Evolutionary conservation across 345 rosid genomes (phyloP).

Genomic region (Populus alba): DNA sequence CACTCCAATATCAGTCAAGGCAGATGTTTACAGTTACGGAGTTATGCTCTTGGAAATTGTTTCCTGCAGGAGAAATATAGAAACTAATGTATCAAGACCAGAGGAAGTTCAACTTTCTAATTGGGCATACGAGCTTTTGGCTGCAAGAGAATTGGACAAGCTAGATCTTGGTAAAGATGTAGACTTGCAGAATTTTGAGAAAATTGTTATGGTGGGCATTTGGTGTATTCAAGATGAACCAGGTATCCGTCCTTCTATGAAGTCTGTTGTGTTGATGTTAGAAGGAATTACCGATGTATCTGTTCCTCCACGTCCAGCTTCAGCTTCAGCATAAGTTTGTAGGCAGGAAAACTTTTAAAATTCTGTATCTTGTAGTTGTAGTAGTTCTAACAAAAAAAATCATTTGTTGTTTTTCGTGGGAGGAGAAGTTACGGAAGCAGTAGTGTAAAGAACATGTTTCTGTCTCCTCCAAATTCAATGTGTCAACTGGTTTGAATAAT

Average conservation of each 20-base stretch:
- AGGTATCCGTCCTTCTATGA: conserved; percentile 21
- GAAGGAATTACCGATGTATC: conserved; percentile 20
- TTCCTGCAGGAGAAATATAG: conserved; percentile 21
- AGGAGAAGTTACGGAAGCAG: background rate
- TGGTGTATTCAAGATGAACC: conserved; percentile 31
- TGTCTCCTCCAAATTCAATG: background rate
- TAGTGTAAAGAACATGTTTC: background rate
- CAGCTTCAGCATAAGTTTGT: background rate
- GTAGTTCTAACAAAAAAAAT: background rate
- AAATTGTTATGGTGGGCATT: conserved; percentile 20
- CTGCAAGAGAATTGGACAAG: background rate
- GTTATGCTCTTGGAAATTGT: conserved; percentile 18
- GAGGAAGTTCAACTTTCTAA: background rate
- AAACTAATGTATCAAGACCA: background rate
- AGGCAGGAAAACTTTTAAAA: background rate
- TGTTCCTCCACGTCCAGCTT: conserved; percentile 7
- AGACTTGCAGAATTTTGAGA: conserved; percentile 11
- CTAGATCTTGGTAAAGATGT: background rate
- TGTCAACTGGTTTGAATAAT: background rate
- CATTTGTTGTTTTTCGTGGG: background rate
- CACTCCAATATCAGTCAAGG: conserved; percentile 17
- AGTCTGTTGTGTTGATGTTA: conserved; percentile 21
- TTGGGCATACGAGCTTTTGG: conserved; percentile 9
- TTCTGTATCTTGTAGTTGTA: background rate
- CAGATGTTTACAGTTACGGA: conserved; percentile 25